Base-by-base conservation (phyloP, 2,329 filamentous ascomycete species). In the Remersonia thermophila region DNA sequence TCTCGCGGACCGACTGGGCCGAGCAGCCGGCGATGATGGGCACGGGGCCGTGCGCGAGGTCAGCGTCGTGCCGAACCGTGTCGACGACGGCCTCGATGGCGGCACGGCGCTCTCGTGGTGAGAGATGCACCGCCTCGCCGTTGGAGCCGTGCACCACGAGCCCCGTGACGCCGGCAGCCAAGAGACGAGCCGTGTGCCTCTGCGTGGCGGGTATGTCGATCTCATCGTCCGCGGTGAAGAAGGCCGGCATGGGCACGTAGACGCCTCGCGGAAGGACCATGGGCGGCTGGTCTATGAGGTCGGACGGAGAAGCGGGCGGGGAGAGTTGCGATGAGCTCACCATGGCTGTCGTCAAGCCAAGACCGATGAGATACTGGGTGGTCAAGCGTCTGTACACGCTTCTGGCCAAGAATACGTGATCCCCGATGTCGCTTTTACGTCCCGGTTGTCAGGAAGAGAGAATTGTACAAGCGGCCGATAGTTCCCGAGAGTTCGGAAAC, bases 21-120 rank as follows among this genome's bases (percentile, higher is more conserved):
- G 73, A 75, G 46, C 72, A 76, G 16, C 79, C 79, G 12, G 80
- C 78, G 40, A 83, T 72, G 42, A 83, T 57, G 13, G 76, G 74
- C 51, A 80, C 58, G 32, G 68, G 58, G 2, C 60, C 49, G 50
- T 68, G 77, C n/a, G 16, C 20, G 5, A 75, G 40, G 33, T 47
- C 44, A 9, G 44, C 20, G 15, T 43, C 44, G 46, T 48, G 45
- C 18, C 48, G 42, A 16, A 46, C 47, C 10, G 45, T 31, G 40
- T 50, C 43, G 58, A 55, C 39, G 64, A 55, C 32, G 55, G 62
- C 50, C 61, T 62, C 42, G 12, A 72, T 76, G 45, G 78, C 63
- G 33, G 64, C 56, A 31, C 68, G 66, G 36, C 75, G 66, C 54
- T 80, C 76, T 15, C 66, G 61, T 43, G 70, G 71, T 32, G 69